These are phyloP conservation scores for Pseudogymnoascus sp. DNA, from an alignment of 2,329 filamentous ascomycete species.

Conservation along the genomic window DNA sequence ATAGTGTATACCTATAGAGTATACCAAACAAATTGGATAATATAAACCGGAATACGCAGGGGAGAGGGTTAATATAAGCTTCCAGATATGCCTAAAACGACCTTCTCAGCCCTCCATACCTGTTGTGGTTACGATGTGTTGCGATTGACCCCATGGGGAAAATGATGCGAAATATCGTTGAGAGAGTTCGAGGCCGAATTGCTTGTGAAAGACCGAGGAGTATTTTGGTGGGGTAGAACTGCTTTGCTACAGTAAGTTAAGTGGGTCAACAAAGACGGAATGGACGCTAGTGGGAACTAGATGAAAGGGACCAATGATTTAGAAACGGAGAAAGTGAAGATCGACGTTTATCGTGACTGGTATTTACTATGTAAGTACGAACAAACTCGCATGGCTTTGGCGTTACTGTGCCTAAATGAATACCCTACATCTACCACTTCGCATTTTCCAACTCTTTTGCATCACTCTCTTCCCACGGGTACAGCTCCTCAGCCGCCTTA, in stretches of 20 bases:
- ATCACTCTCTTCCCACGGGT: conserved; percentile 36
- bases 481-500: conserved; percentile 27
- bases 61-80: not conserved
- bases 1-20: not conserved
- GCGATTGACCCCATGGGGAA: not conserved
- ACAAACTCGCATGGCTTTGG: too few species aligned
- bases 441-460: conserved; percentile 21
- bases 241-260: not conserved
- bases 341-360: too few species aligned
- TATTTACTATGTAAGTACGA: too few species aligned
- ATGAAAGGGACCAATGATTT: not conserved
- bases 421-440: conserved; percentile 3
- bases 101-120: too few species aligned
- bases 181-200: not conserved
- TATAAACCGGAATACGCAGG: not conserved
- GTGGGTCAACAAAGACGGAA: not conserved
- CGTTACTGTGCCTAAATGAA: too few species aligned
- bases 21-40: not conserved
- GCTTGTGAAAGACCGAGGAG: conserved; percentile 8
- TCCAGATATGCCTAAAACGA: too few species aligned
- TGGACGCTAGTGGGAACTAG: conserved; percentile 1
- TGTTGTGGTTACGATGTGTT: not conserved
- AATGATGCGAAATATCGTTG: not conserved
- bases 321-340: not conserved
- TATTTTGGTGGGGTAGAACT: not conserved